Evolutionary conservation across 2,329 filamentous ascomycete genomes (phyloP), one percentile per base, ranked within the genome.

Genomic region (Hymenoscyphus infarciens): DNA sequence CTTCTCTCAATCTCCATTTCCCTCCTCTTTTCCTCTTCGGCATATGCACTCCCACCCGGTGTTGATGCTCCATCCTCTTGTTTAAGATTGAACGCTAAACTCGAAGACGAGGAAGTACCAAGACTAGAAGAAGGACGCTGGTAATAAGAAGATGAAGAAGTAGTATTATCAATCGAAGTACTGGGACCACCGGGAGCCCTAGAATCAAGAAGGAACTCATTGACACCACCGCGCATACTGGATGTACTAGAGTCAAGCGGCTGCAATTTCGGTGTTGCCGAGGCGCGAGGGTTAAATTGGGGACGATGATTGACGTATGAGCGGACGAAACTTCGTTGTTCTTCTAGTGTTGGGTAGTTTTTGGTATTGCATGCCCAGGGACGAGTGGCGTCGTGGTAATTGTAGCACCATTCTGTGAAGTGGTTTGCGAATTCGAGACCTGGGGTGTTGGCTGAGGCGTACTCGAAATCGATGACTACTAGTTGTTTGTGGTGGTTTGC

Each of bases 381-480:
- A 35, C 77, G 78, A 31, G 80, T 78, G 2, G 85, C 76, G 73
- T 95, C 87, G 74, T 97, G 93, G 77, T 99, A 99, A 77, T 99
- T 94, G 81, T 98, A 98, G 70, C 91, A 90, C 95, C 95, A 99
- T 77, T 99, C 95, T 0, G 91, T 90, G 77, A 99, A 99, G 77
- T 99, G 95, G 75, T 99, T 99, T 63, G 92, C 95, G 74, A 99
- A 98, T 76, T 99, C 95, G 16, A 92, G 81, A 1, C 92, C 95
- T 0, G 87, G 87, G 0, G 88, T 82, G 74, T 98, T 99, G 62
- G 94, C 92, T 2, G 88, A 93, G 1, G 95, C 90, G 74, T 99
- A 99, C 73, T 99, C 95, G 72, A 99, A 99, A 75, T 99, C 95
- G 72, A 99, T 99, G 67, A 99, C 95, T 16, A 98, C 84, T 15